Conservation (phyloP, 768 basidiomycete species). For the Lentinula detonsa region DNA sequence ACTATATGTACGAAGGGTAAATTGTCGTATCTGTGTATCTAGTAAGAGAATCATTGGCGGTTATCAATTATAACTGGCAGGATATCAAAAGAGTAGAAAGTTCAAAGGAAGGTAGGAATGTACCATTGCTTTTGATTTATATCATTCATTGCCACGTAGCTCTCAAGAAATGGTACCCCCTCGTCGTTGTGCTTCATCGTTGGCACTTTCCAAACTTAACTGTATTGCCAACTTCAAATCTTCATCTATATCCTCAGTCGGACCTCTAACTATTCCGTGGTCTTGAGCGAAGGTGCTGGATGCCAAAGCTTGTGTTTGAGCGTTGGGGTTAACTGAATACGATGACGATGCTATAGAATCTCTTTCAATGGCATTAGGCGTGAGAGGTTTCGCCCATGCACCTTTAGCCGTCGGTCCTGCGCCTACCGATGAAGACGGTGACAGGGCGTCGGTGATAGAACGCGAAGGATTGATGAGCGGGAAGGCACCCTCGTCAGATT, state of each 20-base stretch:
- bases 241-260: slow-evolving; percentile 32
- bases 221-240: slow-evolving; percentile 62
- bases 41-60: too few relatives aligned
- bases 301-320: not conserved
- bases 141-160: too few relatives aligned
- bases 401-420: not conserved
- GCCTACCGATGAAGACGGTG: not conserved
- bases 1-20: too few relatives aligned
- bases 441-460: not conserved
- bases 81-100: too few relatives aligned
- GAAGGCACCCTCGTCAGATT: not conserved
- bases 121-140: too few relatives aligned
- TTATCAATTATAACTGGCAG: too few relatives aligned
- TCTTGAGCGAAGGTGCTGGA: not conserved
- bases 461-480: not conserved
- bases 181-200: slow-evolving; percentile 46
- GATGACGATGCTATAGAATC: not conserved
- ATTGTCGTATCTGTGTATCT: too few relatives aligned
- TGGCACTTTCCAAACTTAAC: slow-evolving; percentile 42
- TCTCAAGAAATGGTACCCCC: slow-evolving; percentile 2
- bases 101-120: too few relatives aligned
- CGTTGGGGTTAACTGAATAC: not conserved
- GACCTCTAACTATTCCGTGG: not conserved
- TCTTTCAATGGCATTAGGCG: not conserved
- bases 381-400: slow-evolving; percentile 2